A percentile compares a stretch with the other conserved stretches of the same genome.
Conservation (phyloP, 768 basidiomycete species). For the Lanmaoa pseudosensibilis region DNA sequence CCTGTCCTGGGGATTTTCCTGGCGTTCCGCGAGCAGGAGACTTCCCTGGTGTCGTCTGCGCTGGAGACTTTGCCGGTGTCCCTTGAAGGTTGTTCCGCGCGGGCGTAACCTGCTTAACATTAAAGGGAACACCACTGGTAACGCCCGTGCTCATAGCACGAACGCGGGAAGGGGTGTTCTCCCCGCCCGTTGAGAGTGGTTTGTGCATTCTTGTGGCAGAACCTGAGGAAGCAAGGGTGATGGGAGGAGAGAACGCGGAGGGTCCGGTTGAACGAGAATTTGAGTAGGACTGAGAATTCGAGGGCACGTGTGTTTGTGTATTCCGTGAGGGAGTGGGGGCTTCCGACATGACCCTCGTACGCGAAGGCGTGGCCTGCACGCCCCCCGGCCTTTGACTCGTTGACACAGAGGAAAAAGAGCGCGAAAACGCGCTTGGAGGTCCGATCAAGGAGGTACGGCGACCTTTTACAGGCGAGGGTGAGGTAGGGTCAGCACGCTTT, state of each 20-base stretch:
- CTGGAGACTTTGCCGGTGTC: conserved; percentile 13
- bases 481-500: conserved; percentile 28
- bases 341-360: conserved; percentile 48
- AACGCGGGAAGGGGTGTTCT: conserved; percentile 9
- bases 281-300: conserved; percentile 25
- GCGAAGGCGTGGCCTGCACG: conserved; percentile 38
- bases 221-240: conserved; percentile 42
- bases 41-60: conserved; percentile 23
- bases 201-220: conserved; percentile 34
- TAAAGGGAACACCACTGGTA: background rate
- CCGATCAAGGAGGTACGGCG: conserved; percentile 30
- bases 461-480: conserved; percentile 29
- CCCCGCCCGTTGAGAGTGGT: conserved; percentile 26
- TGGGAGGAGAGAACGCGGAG: conserved; percentile 32
- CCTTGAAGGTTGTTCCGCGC: conserved; percentile 14
- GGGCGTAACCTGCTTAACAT: conserved; percentile 16
- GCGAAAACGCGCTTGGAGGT: conserved; percentile 30
- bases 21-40: conserved; percentile 18
- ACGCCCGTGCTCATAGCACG: conserved; percentile 23
- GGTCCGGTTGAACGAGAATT: conserved; percentile 27
- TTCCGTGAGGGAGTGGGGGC: conserved; percentile 29
- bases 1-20: conserved; percentile 21
- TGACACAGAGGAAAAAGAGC: conserved; percentile 18
- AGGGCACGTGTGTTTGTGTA: conserved; percentile 23
- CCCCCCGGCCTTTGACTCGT: conserved; percentile 14